Evolutionary conservation across 306 rosid genomes (phyloP).

Genomic region (Ochetophila trinervis): DNA sequence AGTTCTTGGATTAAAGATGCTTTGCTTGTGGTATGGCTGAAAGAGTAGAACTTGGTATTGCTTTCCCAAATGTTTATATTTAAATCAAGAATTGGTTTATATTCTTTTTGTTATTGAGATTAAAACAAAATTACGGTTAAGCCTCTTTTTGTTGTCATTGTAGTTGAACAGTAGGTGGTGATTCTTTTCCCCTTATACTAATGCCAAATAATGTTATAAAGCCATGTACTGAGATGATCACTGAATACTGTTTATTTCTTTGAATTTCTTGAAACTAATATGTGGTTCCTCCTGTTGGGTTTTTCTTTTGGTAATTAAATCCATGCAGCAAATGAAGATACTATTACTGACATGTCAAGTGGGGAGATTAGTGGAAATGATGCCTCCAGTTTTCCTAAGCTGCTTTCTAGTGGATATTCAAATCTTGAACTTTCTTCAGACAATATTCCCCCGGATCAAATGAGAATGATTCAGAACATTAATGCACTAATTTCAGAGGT

Average conservation of each 20-base stretch:
- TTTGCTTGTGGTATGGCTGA: too few species aligned
- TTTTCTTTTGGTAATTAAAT: slow-evolving; percentile 24
- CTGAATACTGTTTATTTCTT: too few species aligned
- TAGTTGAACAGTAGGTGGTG: too few species aligned
- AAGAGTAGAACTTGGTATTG: too few species aligned
- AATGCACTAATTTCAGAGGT: slow-evolving; percentile 84
- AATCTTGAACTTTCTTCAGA: slow-evolving; percentile 48
- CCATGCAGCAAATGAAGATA: slow-evolving; percentile 48
- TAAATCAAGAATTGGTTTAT: neutral
- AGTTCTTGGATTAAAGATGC: too few species aligned
- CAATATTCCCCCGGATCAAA: slow-evolving; percentile 75
- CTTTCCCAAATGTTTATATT: neutral
- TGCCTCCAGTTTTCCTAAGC: slow-evolving; percentile 31
- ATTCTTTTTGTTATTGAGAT: neutral
- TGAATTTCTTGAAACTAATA: neutral
- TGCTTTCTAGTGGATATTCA: slow-evolving; percentile 38
- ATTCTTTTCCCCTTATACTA: too few species aligned
- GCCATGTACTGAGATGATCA: neutral
- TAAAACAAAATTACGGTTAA: too few species aligned
- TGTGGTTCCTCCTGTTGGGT: slow-evolving; percentile 12
- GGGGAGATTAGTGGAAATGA: slow-evolving; percentile 39
- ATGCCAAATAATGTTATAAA: neutral
- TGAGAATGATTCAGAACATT: slow-evolving; percentile 73
- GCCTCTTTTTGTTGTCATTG: too few species aligned
- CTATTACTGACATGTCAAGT: slow-evolving; percentile 30